Conservation (phyloP, 2,329 filamentous ascomycete species). For the Xylaria sp. region DNA sequence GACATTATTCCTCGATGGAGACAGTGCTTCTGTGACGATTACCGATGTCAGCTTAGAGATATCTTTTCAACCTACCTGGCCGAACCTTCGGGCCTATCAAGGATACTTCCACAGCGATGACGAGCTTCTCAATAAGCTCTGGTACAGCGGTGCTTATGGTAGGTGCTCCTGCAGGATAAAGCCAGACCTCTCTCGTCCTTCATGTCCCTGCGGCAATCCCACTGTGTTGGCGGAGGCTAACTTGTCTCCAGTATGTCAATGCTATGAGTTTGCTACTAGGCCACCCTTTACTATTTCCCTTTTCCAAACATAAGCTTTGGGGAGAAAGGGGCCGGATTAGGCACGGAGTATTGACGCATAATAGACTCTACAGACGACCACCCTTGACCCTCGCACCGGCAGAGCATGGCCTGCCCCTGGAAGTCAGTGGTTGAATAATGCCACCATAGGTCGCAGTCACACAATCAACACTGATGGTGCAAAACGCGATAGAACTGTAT, state of each 20-base stretch:
- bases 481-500: constrained; percentile 58
- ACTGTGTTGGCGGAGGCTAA: not conserved
- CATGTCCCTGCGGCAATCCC: not conserved
- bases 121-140: constrained; percentile 55
- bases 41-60: constrained; percentile 31
- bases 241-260: not conserved
- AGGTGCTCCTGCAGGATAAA: not conserved
- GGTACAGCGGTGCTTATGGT: constrained; percentile 56
- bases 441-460: constrained; percentile 33
- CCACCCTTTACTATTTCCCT: not conserved
- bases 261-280: not conserved
- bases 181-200: not conserved
- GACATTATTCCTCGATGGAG: constrained; percentile 42
- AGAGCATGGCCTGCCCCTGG: constrained; percentile 33
- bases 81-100: constrained; percentile 54
- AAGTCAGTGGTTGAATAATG: constrained; percentile 34
- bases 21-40: constrained; percentile 30
- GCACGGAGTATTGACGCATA: not conserved
- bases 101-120: constrained; percentile 57
- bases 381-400: constrained; percentile 32
- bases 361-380: constrained; percentile 47
- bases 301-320: not conserved
- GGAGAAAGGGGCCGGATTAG: not conserved
- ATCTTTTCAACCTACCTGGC: constrained; percentile 40
- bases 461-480: constrained; percentile 49